phyloP scores from a whole-genome alignment of 2,329 filamentous ascomycete genomes.

The Cucurbitaria berberidis region DNA sequence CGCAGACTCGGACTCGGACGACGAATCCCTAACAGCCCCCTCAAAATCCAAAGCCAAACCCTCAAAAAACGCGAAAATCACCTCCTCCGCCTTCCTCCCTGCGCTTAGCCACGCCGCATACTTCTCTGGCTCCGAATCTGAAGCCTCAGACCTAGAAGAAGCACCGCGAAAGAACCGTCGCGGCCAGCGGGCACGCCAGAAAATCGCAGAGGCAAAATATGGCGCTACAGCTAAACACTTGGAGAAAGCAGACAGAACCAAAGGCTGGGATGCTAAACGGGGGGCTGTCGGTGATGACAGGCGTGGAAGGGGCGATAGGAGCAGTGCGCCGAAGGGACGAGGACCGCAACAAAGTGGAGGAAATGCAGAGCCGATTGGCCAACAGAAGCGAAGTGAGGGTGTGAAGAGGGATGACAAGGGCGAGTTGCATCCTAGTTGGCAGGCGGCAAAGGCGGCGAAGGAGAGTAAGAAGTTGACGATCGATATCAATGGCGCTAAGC shows the following conservation, averaged over 20 bases:
- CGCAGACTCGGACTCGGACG: conserved; percentile 23
- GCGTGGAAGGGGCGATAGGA: conserved; percentile 27
- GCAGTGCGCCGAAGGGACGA: conserved; percentile 22
- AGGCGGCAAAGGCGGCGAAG: conserved; percentile 67
- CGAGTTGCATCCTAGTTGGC: conserved; percentile 69
- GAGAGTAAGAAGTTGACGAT: conserved; percentile 57
- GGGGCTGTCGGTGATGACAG: conserved; percentile 56
- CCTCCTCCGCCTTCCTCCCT: conserved; percentile 70
- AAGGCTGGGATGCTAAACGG: conserved; percentile 64
- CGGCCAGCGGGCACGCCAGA: conserved; percentile 78
- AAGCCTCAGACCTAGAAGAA: conserved; percentile 64
- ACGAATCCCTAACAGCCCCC: conserved; percentile 16
- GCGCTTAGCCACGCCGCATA: conserved; percentile 79
- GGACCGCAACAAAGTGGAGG: conserved; percentile 41
- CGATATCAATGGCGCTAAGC: conserved; percentile 43
- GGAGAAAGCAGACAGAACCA: conserved; percentile 55
- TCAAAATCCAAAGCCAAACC: conserved; percentile 28
- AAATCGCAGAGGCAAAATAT: conserved; percentile 82
- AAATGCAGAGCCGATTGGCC: conserved; percentile 38
- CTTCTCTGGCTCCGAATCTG: conserved; percentile 76
- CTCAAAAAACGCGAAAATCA: conserved; percentile 13
- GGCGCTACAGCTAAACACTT: conserved; percentile 73
- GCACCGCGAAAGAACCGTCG: conserved; percentile 72
- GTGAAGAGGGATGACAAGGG: conserved; percentile 57
- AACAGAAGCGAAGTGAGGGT: conserved; percentile 50